Evolutionary conservation across 176 grass and related monocot species (phyloP), one percentile per base, ranked within the genome.

Genomic region (Alopecurus myosuroides): DNA sequence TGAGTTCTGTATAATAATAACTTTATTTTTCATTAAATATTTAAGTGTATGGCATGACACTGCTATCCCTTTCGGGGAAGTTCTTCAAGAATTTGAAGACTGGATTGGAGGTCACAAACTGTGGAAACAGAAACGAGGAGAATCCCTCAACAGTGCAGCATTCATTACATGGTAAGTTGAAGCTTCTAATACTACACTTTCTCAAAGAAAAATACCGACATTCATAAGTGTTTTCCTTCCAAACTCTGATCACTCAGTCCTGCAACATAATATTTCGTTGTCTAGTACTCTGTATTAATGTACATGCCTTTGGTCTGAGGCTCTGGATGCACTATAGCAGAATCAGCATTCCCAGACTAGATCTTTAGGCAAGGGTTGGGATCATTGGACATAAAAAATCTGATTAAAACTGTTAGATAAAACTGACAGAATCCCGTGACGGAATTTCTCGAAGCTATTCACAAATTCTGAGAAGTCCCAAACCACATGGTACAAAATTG

Each of bases 11-110:
- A 45, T 80, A 55, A 36, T 72, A 74, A 55, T 30, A 76, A 39
- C 11, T 61, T 33, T 3, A 28, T 84, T 76, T 86, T 12, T 62
- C 77, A 26, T 76, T 19, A 56, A 79, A 63, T 84, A 84, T 81
- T 62, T 65, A 92, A 95, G 96, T 40, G 89, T 98, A 25, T 98
- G 93, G 95, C 93, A 95, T 88, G 96, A 98, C 91, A 95, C 93
- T 39, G 88, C 96, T 50, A 83, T 92, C 68, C 85, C 91, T 89
- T 98, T 98, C 69, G 86, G 85, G 82, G 85, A 95, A 48, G 89
- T 93, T 40, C 88, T 98, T 70, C 85, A 68, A 69, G 87, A 98
- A 61, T 95, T 98, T 77, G 93, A 93, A 75, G 72, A 88, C 37
- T 98, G 93, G 95, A 77, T 98, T 42, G 41, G 79, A 81, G 78